A percentile compares a stretch with the other conserved stretches of the same genome.
Conservation (phyloP, 2,329 filamentous ascomycete species). For the Hirsutella rhossiliensis region DNA sequence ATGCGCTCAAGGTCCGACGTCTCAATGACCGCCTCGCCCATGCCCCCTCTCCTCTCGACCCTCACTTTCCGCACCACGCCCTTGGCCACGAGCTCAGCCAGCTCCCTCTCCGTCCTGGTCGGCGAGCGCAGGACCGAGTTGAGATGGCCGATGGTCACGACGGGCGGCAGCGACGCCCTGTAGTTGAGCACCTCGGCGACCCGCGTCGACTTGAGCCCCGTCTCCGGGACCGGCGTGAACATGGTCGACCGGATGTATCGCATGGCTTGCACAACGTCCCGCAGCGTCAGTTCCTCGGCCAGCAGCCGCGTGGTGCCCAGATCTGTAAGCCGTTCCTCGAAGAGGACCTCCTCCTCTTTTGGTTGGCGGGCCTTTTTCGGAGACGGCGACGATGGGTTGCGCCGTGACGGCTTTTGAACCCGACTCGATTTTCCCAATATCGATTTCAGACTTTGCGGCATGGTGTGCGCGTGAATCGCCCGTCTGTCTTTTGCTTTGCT, state of each 20-base stretch:
- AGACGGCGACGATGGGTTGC: conserved; percentile 9
- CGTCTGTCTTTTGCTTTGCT: background rate
- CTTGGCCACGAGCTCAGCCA: conserved; percentile 44
- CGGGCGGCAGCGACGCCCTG: conserved; percentile 44
- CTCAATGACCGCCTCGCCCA: conserved; percentile 54
- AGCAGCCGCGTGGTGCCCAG: conserved; percentile 43
- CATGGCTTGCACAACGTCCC: conserved; percentile 54
- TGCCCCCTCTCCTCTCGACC: conserved; percentile 46
- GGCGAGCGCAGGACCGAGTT: conserved; percentile 50
- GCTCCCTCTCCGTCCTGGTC: conserved; percentile 54
- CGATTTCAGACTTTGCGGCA: conserved; percentile 22
- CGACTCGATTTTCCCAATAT: conserved; percentile 25
- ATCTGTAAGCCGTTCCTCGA: conserved; percentile 43
- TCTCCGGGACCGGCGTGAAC: conserved; percentile 51
- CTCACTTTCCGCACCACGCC: conserved; percentile 50
- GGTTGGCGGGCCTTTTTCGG: conserved; percentile 14
- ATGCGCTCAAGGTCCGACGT: conserved; percentile 41
- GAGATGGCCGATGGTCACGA: conserved; percentile 55
- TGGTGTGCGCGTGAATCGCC: conserved; percentile 3
- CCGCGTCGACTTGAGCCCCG: conserved; percentile 52
- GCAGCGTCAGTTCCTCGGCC: conserved; percentile 40
- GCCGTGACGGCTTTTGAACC: conserved; percentile 18
- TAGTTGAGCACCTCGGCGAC: conserved; percentile 53
- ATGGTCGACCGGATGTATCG: conserved; percentile 47
- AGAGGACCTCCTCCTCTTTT: conserved; percentile 16